Conservation (phyloP, 805 yeast species). For the Naumovozyma dairenensis region DNA sequence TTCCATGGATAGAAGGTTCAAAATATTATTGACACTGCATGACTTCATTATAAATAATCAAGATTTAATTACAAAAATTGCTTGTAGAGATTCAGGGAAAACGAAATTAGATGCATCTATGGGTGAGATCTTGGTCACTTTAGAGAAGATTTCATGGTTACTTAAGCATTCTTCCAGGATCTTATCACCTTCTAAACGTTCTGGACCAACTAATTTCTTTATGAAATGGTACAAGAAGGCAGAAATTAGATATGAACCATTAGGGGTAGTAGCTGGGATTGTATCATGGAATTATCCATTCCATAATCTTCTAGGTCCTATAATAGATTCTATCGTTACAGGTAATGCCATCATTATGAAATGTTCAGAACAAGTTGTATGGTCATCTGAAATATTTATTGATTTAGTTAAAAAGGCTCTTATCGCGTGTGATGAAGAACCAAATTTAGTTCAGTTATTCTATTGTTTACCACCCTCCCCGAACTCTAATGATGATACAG, state of each 20-base stretch:
- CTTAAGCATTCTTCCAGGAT: conserved; percentile 70
- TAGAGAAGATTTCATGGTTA: conserved; percentile 89
- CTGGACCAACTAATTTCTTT: conserved; percentile 79
- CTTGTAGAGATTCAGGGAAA: conserved; percentile 94
- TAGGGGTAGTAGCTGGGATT: conserved; percentile 77
- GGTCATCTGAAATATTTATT: conserved; percentile 81
- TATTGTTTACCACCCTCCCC: conserved; percentile 68
- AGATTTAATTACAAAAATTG: conserved; percentile 77
- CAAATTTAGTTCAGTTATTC: conserved; percentile 75
- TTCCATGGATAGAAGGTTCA: conserved; percentile 54
- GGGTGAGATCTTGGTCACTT: conserved; percentile 93
- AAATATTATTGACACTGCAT: conserved; percentile 59
- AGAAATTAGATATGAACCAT: conserved; percentile 86
- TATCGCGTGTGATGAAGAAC: conserved; percentile 63
- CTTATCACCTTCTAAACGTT: conserved; percentile 60
- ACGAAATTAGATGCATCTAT: conserved; percentile 91
- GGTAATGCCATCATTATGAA: conserved; percentile 89
- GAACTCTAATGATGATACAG: conserved; percentile 29
- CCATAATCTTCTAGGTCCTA: conserved; percentile 88
- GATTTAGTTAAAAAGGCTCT: conserved; percentile 64
- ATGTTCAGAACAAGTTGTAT: conserved; percentile 91
- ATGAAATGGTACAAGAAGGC: conserved; percentile 82
- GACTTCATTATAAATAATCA: conserved; percentile 73
- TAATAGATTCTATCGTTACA: conserved; percentile 77
- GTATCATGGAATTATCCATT: conserved; percentile 98